Evolutionary conservation across 2,329 filamentous ascomycete species (phyloP), one percentile per base, ranked within the genome.

Genomic region (Sphaerulina vaccinii): DNA sequence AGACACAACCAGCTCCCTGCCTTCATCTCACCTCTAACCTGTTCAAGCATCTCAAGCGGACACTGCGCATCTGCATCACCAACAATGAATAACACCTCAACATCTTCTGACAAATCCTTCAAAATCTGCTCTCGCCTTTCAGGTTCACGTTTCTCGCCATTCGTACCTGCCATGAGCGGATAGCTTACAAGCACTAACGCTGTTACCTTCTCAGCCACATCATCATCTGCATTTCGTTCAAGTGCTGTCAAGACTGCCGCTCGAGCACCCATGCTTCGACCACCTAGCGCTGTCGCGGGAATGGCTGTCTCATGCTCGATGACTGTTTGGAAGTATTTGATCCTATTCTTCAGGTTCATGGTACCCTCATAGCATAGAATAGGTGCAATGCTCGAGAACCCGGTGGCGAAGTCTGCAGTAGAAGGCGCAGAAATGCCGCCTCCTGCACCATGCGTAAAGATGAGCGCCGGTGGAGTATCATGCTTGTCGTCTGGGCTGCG

Each of bases 381-480:
- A 0, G 62, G 38, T 0, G 27, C 9, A 0, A 44, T 8, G 2
- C 37, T 51, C 1, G 65, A 56, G 55, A 69, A 75, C 8, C 73
- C 73, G 5, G 55, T 60, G 52, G 67, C 68, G 60, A 75, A 75
- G 40, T 71, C 65, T 5, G 63, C 54, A 7, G 70, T 68, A 1
- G 72, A 73, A 6, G 71, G 65, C 22, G 65, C 64, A 24, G 64
- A 60, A 38, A 75, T 65, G 1, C 68, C 71, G 42, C 73, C 73
- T 21, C 73, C 73, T 41, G 73, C 73, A 49, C 73, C 73, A 54
- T 76, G 73, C 27, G 73, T 75, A 62, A 74, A 75, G 22, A 75
- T 65, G 1, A 75, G 46, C 13, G 45, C n/a, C 29, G 51, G 45
- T 18, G 19, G 10, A n/a, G 24, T 13, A 15, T 39, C 16, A 6